Conservation (phyloP, 192 early-diverging fungal genomes). For the Gigaspora rosea region DNA sequence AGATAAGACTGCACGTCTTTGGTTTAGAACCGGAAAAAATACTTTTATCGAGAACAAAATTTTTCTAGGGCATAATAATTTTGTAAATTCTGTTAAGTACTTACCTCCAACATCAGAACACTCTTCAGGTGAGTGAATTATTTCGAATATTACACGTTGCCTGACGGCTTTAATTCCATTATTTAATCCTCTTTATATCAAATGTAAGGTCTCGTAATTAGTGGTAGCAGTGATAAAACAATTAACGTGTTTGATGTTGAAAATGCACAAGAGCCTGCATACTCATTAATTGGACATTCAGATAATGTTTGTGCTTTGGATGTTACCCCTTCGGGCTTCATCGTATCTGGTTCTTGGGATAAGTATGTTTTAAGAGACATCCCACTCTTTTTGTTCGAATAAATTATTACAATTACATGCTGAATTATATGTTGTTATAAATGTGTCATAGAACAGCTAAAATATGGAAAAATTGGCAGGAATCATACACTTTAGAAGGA, state of each 20-base stretch:
- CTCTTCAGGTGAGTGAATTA: conserved; percentile 58
- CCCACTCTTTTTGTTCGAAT: not conserved
- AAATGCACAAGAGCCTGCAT: conserved; percentile 58
- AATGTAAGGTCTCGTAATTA: conserved; percentile 85
- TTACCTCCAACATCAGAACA: conserved; percentile 57
- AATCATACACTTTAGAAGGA: conserved; percentile 67
- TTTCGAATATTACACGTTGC: not conserved
- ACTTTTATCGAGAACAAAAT: conserved; percentile 53
- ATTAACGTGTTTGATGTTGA: conserved; percentile 80
- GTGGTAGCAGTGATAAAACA: conserved; percentile 79
- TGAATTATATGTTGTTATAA: too few relatives aligned
- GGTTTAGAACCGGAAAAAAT: conserved; percentile 60
- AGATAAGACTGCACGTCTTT: conserved; percentile 73
- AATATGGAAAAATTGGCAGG: conserved; percentile 84
- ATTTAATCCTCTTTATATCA: not conserved
- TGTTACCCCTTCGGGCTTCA: conserved; percentile 56
- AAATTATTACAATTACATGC: not conserved
- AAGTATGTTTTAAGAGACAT: conserved; percentile 53
- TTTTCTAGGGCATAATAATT: conserved; percentile 72
- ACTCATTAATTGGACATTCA: conserved; percentile 76
- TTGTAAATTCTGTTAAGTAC: conserved; percentile 74
- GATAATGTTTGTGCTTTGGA: conserved; percentile 86
- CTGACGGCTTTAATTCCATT: not conserved
- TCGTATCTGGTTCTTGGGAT: conserved; percentile 99
- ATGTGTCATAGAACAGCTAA: conserved; percentile 67